Evolutionary conservation across 352 stramenopile species (phyloP).

Genomic region (Globisporangium emineosum): DNA sequence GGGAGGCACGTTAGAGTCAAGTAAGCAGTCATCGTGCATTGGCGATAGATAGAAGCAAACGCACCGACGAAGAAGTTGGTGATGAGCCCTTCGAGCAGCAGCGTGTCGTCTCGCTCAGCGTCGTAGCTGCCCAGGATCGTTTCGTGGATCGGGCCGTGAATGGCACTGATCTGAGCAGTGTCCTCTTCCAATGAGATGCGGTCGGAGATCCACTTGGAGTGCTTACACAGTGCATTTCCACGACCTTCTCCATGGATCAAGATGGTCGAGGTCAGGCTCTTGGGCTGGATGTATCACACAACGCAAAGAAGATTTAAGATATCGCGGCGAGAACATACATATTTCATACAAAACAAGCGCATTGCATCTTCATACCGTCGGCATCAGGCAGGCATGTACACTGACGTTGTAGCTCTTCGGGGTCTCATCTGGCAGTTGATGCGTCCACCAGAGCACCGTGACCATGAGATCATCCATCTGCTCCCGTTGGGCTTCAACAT

Average conservation of each 20-base stretch:
- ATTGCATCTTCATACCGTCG: slow-evolving; percentile 16
- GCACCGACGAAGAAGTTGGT: slow-evolving; percentile 80
- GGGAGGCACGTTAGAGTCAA: neutral
- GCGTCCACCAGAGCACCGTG: slow-evolving; percentile 56
- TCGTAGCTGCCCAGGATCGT: slow-evolving; percentile 40
- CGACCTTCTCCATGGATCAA: slow-evolving; percentile 50
- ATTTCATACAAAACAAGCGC: too few species aligned
- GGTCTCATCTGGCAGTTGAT: neutral
- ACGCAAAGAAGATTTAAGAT: neutral
- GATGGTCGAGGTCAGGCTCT: slow-evolving; percentile 34
- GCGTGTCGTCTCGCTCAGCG: slow-evolving; percentile 18
- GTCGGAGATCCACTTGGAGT: slow-evolving; percentile 68
- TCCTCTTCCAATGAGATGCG: slow-evolving; percentile 45
- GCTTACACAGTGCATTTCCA: slow-evolving; percentile 51
- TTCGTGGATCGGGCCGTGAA: slow-evolving; percentile 41
- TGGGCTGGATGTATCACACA: slow-evolving; percentile 17
- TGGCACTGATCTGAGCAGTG: slow-evolving; percentile 21
- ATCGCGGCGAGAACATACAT: too few species aligned
- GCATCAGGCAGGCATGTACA: slow-evolving; percentile 58
- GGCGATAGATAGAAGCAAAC: neutral
- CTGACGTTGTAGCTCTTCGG: slow-evolving; percentile 27
- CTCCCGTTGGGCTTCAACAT: slow-evolving; percentile 11
- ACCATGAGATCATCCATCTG: slow-evolving; percentile 47
- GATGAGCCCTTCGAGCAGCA: slow-evolving; percentile 71
- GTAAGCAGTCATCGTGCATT: neutral